These are phyloP conservation scores for Biscogniauxia sp. DNA, from an alignment of 2,329 filamentous ascomycete species.

Conservation along the genomic window DNA sequence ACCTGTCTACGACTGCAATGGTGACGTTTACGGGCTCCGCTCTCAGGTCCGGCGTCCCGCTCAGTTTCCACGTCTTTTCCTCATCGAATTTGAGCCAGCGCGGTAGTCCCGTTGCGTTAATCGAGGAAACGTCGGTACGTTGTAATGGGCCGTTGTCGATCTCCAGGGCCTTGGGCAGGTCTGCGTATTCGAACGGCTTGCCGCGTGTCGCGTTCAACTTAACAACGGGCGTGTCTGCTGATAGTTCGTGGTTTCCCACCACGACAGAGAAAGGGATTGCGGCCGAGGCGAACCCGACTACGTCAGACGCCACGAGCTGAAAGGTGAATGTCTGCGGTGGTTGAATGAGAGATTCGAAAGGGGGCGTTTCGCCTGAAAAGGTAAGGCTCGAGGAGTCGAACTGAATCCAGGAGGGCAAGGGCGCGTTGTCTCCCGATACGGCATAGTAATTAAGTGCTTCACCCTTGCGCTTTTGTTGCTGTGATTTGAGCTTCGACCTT, in stretches of 20 bases:
- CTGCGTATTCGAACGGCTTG: constrained; percentile 49
- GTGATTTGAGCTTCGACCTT: not conserved
- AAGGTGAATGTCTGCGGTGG: constrained; percentile 72
- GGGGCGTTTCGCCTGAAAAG: constrained; percentile 71
- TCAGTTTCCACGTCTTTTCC: constrained; percentile 55
- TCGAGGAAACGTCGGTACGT: constrained; percentile 48
- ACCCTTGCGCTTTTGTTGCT: not conserved
- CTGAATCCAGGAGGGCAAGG: constrained; percentile 79
- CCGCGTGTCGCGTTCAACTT: constrained; percentile 56
- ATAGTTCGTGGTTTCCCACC: constrained; percentile 68
- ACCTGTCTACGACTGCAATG: constrained; percentile 58
- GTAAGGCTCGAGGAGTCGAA: constrained; percentile 64
- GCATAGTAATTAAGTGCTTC: constrained; percentile 68
- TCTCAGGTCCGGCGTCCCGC: constrained; percentile 61
- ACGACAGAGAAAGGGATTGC: constrained; percentile 67
- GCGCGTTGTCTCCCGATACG: constrained; percentile 72
- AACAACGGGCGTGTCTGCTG: constrained; percentile 57
- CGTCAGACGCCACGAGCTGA: constrained; percentile 73
- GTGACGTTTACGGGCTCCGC: constrained; percentile 61
- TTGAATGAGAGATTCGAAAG: constrained; percentile 59
- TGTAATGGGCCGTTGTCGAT: constrained; percentile 55
- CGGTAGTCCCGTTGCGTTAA: constrained; percentile 54
- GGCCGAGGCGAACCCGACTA: constrained; percentile 71
- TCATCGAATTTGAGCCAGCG: constrained; percentile 68
- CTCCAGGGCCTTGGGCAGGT: constrained; percentile 49